Evolutionary conservation across 352 stramenopile species (phyloP), one percentile per base, ranked within the genome.

Genomic region (Globisporangium abappressorium): DNA sequence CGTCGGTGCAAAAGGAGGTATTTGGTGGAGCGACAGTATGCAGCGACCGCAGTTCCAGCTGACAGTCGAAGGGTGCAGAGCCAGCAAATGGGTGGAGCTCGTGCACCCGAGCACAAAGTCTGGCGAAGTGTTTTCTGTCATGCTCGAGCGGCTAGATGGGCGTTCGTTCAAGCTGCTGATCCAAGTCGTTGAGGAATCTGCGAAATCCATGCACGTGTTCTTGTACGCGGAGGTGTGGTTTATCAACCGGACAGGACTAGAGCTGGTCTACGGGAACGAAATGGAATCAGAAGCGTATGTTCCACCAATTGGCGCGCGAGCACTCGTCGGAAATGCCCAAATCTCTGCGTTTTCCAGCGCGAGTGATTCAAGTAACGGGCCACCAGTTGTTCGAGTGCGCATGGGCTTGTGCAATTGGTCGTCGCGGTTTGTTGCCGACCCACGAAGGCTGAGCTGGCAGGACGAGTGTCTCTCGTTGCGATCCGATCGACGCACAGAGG

Each of bases 171-270:
- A 88, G 49, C 60, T 94, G 49, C 63, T 95, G 20, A 64, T 95
- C 38, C 84, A 88, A 14, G 75, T 94, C 3, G 54, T 82, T 3
- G 79, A 88, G 46, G 68, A 84, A 11, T 57, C 71, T 1, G 78
- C 74, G 5, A 82, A 81, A 57, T 68, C 80, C 12, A 54, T 87
- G 3, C 80, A 85, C 47, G 72, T 90, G 57, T 71, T 75, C 18
- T 65, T 90, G 33, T 83, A 85, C 57, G 82, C 87, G 2, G 82
- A 93, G 34, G 72, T 94, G 11, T 95, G 87, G 87, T 76, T 94
- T 56, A 83, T 95, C 69, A 95, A 95, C 61, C 83, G 85, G 14
- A 93, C 87, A 0, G 87, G 86, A 0, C 58, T 94, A 18, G 83
- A 93, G 15, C 70, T 95, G 9, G 69, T 92, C 0, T 93, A 87